Percentiles rank a stretch among this genome's conserved stretches.
phyloP scores from a whole-genome alignment of 2,329 filamentous ascomycete species.

The Zymoseptoria crescenta region DNA sequence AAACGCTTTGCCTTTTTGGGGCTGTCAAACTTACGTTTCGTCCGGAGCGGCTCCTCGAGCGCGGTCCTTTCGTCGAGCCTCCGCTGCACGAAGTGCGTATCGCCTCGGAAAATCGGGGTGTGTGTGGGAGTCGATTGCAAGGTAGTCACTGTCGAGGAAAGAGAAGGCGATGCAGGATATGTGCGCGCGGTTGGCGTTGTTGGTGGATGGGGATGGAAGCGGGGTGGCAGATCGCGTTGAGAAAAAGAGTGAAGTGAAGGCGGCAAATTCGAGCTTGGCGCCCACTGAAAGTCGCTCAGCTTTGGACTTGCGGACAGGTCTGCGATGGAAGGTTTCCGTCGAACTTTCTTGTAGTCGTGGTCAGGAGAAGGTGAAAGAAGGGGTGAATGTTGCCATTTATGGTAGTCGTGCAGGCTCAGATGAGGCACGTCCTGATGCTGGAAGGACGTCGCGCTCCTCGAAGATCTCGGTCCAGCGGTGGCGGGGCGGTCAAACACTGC shows the following conservation, averaged over 20 bases:
- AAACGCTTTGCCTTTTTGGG: constrained; percentile 25
- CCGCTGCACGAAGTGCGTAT: constrained; percentile 5
- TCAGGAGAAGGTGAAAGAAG: constrained; percentile 8
- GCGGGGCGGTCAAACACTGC: neutral
- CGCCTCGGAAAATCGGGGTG: constrained; percentile 12
- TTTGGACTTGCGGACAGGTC: constrained; percentile 7
- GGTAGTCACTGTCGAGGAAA: constrained; percentile 19
- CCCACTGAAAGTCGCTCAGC: constrained; percentile 1
- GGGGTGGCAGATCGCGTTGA: neutral
- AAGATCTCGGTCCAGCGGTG: constrained; percentile 4
- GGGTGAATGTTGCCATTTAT: constrained; percentile 15
- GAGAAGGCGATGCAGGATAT: constrained; percentile 17
- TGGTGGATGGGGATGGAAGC: constrained; percentile 6
- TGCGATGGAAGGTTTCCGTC: constrained; percentile 12
- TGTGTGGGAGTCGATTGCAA: constrained; percentile 19
- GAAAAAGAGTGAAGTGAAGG: neutral
- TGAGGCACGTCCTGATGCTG: constrained; percentile 11
- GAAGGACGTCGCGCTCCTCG: neutral
- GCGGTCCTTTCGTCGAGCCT: constrained; percentile 3
- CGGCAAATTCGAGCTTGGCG: constrained; percentile 2
- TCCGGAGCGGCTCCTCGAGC: constrained; percentile 12
- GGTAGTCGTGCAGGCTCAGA: constrained; percentile 15
- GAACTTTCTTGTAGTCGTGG: constrained; percentile 10
- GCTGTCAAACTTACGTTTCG: constrained; percentile 26
- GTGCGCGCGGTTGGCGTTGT: constrained; percentile 15